phyloP scores from a whole-genome alignment of 1,284 basidiomycete species.

The Pholiota adiposa region DNA sequence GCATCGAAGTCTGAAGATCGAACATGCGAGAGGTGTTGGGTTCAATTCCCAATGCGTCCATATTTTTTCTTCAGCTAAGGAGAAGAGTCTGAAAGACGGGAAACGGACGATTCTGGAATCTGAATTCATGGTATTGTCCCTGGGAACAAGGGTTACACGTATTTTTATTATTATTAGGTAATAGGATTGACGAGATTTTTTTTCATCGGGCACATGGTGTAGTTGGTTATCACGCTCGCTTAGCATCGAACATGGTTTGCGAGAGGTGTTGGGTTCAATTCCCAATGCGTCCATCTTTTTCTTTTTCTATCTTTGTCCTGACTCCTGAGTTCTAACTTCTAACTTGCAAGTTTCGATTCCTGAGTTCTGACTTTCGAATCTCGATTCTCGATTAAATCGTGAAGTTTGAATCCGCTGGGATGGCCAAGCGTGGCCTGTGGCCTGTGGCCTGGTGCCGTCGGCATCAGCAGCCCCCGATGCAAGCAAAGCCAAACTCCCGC shows the following conservation, averaged over 20 bases:
- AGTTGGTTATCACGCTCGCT: conserved; percentile 38
- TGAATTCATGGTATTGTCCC: not conserved
- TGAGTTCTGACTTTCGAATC: not conserved
- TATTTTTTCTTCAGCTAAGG: conserved; percentile 10
- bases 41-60: conserved; percentile 42
- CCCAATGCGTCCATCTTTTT: conserved; percentile 37
- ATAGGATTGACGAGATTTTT: too few species aligned
- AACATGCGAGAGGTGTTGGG: conserved; percentile 35
- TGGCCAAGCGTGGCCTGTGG: too few species aligned
- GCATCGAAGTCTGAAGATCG: too few species aligned
- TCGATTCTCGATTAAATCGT: too few species aligned
- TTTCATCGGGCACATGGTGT: conserved; percentile 33
- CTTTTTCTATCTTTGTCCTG: not conserved
- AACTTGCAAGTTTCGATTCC: not conserved
- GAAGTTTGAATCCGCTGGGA: too few species aligned
- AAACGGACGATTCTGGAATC: not conserved
- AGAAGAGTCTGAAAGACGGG: too few species aligned
- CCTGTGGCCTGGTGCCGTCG: too few species aligned
- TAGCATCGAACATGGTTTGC: conserved; percentile 27
- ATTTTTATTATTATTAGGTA: too few species aligned
- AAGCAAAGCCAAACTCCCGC: too few species aligned
- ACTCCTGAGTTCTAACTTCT: not conserved
- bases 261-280: conserved; percentile 41
- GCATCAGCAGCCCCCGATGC: too few species aligned
- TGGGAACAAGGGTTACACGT: not conserved